Conservation (phyloP, 352 stramenopile genomes). For the Globisporangium irregulare region DNA sequence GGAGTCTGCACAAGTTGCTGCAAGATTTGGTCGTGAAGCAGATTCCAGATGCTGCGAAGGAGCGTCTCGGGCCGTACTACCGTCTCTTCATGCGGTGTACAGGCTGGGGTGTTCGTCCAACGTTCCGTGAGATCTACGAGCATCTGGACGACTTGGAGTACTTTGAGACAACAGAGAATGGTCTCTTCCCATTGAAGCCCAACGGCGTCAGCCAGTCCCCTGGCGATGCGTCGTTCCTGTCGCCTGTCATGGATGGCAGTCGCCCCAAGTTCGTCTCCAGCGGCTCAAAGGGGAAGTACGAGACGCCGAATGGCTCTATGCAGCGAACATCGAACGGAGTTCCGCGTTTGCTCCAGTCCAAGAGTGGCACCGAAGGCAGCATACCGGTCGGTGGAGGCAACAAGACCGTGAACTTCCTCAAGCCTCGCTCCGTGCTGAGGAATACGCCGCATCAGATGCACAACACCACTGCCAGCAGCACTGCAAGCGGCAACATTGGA, state of each 20-base stretch:
- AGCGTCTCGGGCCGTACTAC: slow-evolving; percentile 62
- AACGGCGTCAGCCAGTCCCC: slow-evolving; percentile 12
- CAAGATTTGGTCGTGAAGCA: slow-evolving; percentile 71
- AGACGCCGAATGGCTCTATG: slow-evolving; percentile 39
- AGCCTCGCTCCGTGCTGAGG: slow-evolving; percentile 58
- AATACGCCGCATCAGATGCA: slow-evolving; percentile 14
- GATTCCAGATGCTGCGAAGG: slow-evolving; percentile 51
- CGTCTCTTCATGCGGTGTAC: slow-evolving; percentile 72
- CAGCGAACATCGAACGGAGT: slow-evolving; percentile 28
- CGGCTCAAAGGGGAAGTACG: slow-evolving; percentile 52
- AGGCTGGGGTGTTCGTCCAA: slow-evolving; percentile 72
- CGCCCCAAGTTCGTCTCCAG: slow-evolving; percentile 37
- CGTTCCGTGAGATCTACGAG: slow-evolving; percentile 78
- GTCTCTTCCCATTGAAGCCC: slow-evolving; percentile 75
- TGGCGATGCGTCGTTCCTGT: slow-evolving; percentile 46
- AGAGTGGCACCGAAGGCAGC: slow-evolving; percentile 37
- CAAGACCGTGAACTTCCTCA: slow-evolving; percentile 81
- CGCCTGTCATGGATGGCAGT: slow-evolving; percentile 38
- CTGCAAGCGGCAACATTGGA: not conserved
- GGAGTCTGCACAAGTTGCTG: slow-evolving; percentile 70
- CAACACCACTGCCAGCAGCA: slow-evolving; percentile 9
- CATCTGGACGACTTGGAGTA: slow-evolving; percentile 75
- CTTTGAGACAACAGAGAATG: slow-evolving; percentile 76
- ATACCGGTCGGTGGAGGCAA: slow-evolving; percentile 12
- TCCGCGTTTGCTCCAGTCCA: slow-evolving; percentile 41